Evolutionary conservation across 768 basidiomycete species (phyloP), one percentile per base, ranked within the genome.

Genomic region (Trametes elegans): DNA sequence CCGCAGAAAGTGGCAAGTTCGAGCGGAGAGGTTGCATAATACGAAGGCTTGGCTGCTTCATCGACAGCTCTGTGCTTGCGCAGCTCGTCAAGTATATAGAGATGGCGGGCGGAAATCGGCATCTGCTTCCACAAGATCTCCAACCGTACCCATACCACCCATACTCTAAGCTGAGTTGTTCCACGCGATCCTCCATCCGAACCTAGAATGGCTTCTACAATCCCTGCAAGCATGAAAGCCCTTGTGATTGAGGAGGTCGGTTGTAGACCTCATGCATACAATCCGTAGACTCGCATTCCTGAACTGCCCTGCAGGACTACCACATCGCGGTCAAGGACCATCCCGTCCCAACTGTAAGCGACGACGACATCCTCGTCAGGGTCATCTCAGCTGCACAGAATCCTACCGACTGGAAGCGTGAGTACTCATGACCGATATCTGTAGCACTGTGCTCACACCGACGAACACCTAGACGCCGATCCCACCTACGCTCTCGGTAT

Each of bases 161-260:
- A 8, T 7, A 13, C 14, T 26, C 16, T 13, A 26, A 11, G 3
- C 19, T 4, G 7, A 41, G 32, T 26, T 13, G 4, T 9, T 21
- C 23, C n/a, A 21, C 48, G 7, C 19, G 4, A 7, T 7, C 9
- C 7, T 8, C 10, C 18, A 28, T 2, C 16, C 24, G n/a, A n/a
- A 10, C 19, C n/a, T 9, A 43, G 11, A 2, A 53, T 53, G 51
- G 26, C 51, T 24, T 2, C 51, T 11, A 32, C 32, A 7, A 49
- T 63, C 18, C 64, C 64, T 8, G 44, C 48, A 42, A 66, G 58
- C 11, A 66, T 66, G 65, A 66, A 66, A 56, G 65, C 65, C 23
- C 44, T 62, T 10, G 23, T 66, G 19, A 31, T 61, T 19, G 40
- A 61, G 39, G 59, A 61, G 59, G 59, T 57, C n/a, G 26, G 46